Base-by-base conservation (phyloP, 352 stramenopile species). In the Phytophthora parvispora region DNA sequence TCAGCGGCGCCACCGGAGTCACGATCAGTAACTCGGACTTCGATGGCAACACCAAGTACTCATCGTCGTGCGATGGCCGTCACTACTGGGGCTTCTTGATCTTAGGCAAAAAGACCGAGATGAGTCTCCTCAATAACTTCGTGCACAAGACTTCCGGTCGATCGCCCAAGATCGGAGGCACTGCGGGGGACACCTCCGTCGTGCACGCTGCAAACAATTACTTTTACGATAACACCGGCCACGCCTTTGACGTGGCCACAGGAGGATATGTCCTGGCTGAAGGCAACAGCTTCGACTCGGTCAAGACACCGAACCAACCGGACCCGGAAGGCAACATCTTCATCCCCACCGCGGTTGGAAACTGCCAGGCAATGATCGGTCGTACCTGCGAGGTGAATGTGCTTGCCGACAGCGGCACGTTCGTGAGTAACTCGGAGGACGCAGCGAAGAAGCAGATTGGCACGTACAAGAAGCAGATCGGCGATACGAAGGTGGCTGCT, bases 11-110 rank as follows among this genome's bases (percentile, higher is more conserved):
- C 10, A 75, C 71, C 34, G 81, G 71, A 45, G 40, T 83, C 45
- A 85, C 77, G 18, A 75, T 85, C 64, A 81, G 71, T 43, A 78
- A 83, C 72, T 79, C 58, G 58, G 74, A 85, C 34, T 83, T 85
- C 65, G 77, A 85, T 43, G 77, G 77, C 24, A 54, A 72, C 36
- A 83, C 77, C 4, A 8, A 50, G 31, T 85, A 68, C 58, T 82
- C 73, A 25, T 55, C 22, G 36, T 75, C 70, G 29, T 82, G 73
- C 45, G 74, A 82, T 36, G 72, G 69, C 48, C 75, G 65, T 52
- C 78, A 86, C 66, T 86, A 86, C 69, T 86, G 78, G 78, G n/a
- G n/a, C n/a, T n/a, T n/a, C n/a, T n/a, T n/a, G n/a, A 82, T 63
- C 27, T 74, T 82, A 61, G 77, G 77, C 25, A 76, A 67, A 36